These are phyloP conservation scores for Camellia granthamiana DNA, from an alignment of 148 eudicot genomes.

Conservation along the genomic window DNA sequence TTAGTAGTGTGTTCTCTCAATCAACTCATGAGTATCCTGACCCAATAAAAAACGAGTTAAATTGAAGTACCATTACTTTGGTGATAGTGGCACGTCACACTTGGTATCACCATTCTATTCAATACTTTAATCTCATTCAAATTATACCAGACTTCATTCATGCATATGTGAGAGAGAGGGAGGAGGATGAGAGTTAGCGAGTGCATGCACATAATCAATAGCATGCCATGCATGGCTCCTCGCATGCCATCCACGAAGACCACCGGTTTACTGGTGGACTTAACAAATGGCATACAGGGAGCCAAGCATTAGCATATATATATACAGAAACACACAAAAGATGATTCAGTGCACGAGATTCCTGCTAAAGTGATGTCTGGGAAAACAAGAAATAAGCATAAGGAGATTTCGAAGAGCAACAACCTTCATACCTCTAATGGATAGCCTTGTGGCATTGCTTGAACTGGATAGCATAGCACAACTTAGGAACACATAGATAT, in stretches of 20 bases:
- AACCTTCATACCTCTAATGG: neutral
- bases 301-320: conserved; percentile 35
- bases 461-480: neutral
- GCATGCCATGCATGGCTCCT: conserved; percentile 38
- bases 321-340: neutral
- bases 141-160: too few relatives aligned
- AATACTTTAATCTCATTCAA: too few relatives aligned
- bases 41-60: too few relatives aligned
- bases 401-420: neutral
- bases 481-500: neutral
- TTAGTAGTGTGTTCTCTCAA: too few relatives aligned
- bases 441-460: neutral
- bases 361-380: neutral
- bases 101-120: too few relatives aligned
- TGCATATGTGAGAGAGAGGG: neutral
- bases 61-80: too few relatives aligned
- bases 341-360: too few relatives aligned
- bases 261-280: conserved; percentile 13
- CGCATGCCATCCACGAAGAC: conserved; percentile 35
- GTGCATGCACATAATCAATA: neutral
- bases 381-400: neutral
- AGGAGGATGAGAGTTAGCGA: conserved; percentile 4
- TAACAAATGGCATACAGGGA: conserved; percentile 46
- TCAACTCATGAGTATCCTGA: too few relatives aligned
- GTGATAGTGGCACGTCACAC: too few relatives aligned